These are phyloP conservation scores for Cordyceps javanica DNA, from an alignment of 2,329 filamentous ascomycete species.

Conservation along the genomic window DNA sequence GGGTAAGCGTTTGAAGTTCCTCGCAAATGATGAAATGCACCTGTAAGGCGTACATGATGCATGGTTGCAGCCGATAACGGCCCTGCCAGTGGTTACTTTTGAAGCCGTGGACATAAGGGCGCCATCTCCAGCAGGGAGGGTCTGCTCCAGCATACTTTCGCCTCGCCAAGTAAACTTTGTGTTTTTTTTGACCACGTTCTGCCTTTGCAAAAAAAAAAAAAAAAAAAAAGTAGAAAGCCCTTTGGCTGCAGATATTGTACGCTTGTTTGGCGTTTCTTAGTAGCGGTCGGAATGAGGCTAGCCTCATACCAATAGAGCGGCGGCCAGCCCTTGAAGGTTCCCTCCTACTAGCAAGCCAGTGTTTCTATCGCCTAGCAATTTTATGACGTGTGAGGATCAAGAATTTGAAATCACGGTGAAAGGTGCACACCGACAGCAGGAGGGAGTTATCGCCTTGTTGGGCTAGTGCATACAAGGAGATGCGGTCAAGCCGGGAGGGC, in stretches of 20 bases:
- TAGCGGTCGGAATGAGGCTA: slow-evolving; percentile 5
- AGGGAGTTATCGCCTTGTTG: slow-evolving; percentile 1
- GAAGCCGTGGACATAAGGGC: background rate
- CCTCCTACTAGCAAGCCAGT: background rate
- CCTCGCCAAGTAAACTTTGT: background rate
- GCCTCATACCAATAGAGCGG: slow-evolving; percentile 4
- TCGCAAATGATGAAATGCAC: background rate
- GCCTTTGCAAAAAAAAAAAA: too few relatives aligned
- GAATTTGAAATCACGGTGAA: background rate
- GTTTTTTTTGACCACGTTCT: background rate
- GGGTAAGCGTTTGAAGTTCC: slow-evolving; percentile 26
- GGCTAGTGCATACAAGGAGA: slow-evolving; percentile 1
- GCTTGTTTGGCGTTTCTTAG: background rate
- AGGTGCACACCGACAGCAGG: background rate
- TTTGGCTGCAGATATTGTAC: background rate
- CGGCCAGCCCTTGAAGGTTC: background rate
- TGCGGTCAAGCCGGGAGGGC: slow-evolving; percentile 10
- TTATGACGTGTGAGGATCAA: background rate
- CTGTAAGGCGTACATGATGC: background rate
- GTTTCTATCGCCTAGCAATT: background rate
- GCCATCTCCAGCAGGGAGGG: background rate
- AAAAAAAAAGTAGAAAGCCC: too few relatives aligned
- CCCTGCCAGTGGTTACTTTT: background rate
- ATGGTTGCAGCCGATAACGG: background rate
- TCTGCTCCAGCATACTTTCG: background rate